Conservation (phyloP, 2,329 filamentous ascomycete genomes). For the Monosporascus sp. region DNA sequence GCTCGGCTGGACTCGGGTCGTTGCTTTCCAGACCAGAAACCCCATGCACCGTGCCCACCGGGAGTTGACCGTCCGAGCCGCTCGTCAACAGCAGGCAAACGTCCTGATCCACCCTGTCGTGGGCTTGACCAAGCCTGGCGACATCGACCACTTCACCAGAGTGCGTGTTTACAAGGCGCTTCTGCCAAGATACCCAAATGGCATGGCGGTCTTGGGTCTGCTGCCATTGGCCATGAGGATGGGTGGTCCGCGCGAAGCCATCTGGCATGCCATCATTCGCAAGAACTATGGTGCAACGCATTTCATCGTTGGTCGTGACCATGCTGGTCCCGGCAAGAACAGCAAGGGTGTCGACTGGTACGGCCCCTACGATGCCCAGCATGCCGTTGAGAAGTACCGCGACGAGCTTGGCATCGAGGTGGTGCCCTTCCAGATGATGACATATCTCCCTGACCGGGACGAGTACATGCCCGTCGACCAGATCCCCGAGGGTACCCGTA, state of each 20-base stretch:
- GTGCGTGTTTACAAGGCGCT: constrained; percentile 98
- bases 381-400: constrained; percentile 93
- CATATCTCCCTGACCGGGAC: constrained; percentile 93
- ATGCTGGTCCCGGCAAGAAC: constrained; percentile 97
- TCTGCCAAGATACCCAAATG: constrained; percentile 93
- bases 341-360: constrained; percentile 96
- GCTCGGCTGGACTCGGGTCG: constrained; percentile 95
- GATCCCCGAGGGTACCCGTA: constrained; percentile 77
- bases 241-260: constrained; percentile 95
- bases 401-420: constrained; percentile 97
- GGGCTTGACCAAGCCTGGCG: constrained; percentile 95
- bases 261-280: constrained; percentile 99
- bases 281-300: constrained; percentile 99
- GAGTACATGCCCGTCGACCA: constrained; percentile 94
- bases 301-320: constrained; percentile 98
- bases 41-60: constrained; percentile 99
- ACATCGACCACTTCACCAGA: constrained; percentile 99
- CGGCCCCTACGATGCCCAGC: constrained; percentile 94
- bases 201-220: constrained; percentile 95
- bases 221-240: constrained; percentile 97
- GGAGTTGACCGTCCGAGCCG: constrained; percentile 94
- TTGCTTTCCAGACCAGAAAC: constrained; percentile 98
- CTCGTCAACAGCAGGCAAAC: constrained; percentile 92
- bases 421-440: constrained; percentile 99
- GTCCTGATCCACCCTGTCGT: constrained; percentile 99